Evolutionary conservation across 1,139 yeast genomes (phyloP).

Genomic region (Candida tetrigidarum): DNA sequence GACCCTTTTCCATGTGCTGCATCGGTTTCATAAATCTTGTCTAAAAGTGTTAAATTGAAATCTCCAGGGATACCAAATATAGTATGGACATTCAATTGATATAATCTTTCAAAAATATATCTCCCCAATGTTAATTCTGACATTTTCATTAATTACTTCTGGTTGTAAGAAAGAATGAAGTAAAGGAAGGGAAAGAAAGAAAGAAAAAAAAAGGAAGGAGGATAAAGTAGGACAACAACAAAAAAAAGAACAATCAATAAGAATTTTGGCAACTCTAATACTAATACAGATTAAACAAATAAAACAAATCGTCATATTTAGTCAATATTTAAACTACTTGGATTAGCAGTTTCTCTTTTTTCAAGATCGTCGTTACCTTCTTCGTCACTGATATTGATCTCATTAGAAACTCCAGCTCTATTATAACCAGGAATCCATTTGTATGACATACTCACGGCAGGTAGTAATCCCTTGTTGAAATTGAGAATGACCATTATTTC

Average conservation of each 20-base stretch:
- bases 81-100: slow-evolving; percentile 43
- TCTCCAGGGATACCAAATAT: slow-evolving; percentile 50
- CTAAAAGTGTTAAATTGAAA: slow-evolving; percentile 41
- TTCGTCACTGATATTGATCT: slow-evolving; percentile 13
- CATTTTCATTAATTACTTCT: slow-evolving; percentile 26
- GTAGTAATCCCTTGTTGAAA: slow-evolving; percentile 45
- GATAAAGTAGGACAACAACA: neutral
- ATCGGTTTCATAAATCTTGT: slow-evolving; percentile 42
- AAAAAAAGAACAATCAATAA: no score
- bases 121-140: slow-evolving; percentile 45
- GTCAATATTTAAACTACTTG: slow-evolving; percentile 8
- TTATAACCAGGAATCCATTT: slow-evolving; percentile 19
- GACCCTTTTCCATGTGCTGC: slow-evolving; percentile 20
- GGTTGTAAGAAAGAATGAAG: slow-evolving; percentile 2
- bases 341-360: neutral
- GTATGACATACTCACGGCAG: slow-evolving; percentile 31
- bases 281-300: neutral
- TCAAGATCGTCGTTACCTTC: slow-evolving; percentile 1
- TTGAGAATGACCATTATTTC: slow-evolving; percentile 41
- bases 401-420: slow-evolving; percentile 1
- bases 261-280: slow-evolving; percentile 5
- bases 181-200: slow-evolving; percentile 1
- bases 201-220: neutral
- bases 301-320: slow-evolving; percentile 1
- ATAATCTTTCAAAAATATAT: slow-evolving; percentile 48